A percentile compares a stretch with the other conserved stretches of the same genome.
These are phyloP conservation scores for Juglanconis oblonga DNA, from an alignment of 2,329 filamentous ascomycete species.

Conservation along the genomic window DNA sequence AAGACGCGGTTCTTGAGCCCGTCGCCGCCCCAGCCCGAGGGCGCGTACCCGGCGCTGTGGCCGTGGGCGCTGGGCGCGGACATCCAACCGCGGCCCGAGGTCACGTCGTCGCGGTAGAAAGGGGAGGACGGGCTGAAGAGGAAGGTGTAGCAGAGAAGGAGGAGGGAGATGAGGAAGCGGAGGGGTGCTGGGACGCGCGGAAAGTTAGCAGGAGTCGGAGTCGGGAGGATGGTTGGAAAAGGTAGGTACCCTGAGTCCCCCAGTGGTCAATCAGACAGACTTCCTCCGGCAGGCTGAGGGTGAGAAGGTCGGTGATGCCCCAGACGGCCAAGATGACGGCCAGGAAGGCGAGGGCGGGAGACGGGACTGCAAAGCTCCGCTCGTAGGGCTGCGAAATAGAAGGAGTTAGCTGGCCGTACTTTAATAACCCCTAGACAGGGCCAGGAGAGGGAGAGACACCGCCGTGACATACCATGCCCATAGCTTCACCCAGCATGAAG, in stretches of 20 bases:
- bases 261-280: constrained; percentile 61
- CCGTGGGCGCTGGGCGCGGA: constrained; percentile 32
- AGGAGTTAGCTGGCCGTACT: neutral
- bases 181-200: constrained; percentile 50
- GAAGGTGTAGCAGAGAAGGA: constrained; percentile 62
- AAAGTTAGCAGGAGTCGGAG: constrained; percentile 60
- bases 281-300: constrained; percentile 67
- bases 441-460: neutral
- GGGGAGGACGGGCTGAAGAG: constrained; percentile 53
- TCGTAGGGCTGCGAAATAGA: constrained; percentile 53
- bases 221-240: constrained; percentile 42
- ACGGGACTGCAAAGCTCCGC: constrained; percentile 64
- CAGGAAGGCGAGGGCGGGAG: constrained; percentile 71
- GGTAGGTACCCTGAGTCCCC: constrained; percentile 62
- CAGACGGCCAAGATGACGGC: constrained; percentile 62
- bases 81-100: constrained; percentile 29
- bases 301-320: constrained; percentile 62
- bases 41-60: constrained; percentile 34
- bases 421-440: neutral
- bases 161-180: constrained; percentile 62
- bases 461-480: constrained; percentile 65
- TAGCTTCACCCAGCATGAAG: constrained; percentile 76
- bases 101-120: constrained; percentile 37
- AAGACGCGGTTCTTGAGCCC: constrained; percentile 79
- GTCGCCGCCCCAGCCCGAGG: constrained; percentile 54